phyloP scores from a whole-genome alignment of 2,329 filamentous ascomycete genomes.

The Phyllosticta citriasiana region DNA sequence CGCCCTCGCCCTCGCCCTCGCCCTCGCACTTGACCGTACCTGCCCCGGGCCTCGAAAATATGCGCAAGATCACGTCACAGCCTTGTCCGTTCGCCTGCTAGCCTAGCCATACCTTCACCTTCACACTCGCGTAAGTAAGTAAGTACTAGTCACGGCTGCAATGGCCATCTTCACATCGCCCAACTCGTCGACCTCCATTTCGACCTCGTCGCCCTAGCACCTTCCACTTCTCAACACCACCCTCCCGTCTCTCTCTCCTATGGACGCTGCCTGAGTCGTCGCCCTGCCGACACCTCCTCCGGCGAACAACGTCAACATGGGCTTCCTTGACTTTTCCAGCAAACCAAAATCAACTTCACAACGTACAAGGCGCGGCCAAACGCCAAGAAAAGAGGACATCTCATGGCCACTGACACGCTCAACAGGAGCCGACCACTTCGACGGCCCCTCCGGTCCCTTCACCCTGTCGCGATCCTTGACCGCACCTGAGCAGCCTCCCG shows the following conservation, averaged over 20 bases:
- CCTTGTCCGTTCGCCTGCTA: not conserved
- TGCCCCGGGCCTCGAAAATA: not conserved
- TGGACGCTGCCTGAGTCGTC: not conserved
- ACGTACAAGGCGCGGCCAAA: not conserved
- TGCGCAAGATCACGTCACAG: slow-evolving; percentile 1
- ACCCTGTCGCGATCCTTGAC: not conserved
- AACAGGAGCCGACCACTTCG: not conserved
- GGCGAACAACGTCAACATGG: not conserved
- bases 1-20: not conserved
- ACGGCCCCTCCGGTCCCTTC: not conserved
- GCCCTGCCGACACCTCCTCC: no score
- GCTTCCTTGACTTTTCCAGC: not conserved
- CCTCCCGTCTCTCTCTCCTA: not conserved
- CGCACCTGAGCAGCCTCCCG: no score
- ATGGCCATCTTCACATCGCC: no score
- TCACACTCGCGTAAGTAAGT: not conserved
- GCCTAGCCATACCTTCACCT: not conserved
- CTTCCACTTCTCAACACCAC: slow-evolving; percentile 5
- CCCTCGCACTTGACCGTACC: not conserved
- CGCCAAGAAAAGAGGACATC: not conserved
- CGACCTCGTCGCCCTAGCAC: not conserved
- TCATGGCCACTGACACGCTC: slow-evolving; percentile 6
- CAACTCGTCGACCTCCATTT: no score
- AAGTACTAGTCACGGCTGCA: not conserved
- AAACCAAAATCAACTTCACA: not conserved